Evolutionary conservation across 306 rosid genomes (phyloP).

Genomic region (Sesbania bispinosa): DNA sequence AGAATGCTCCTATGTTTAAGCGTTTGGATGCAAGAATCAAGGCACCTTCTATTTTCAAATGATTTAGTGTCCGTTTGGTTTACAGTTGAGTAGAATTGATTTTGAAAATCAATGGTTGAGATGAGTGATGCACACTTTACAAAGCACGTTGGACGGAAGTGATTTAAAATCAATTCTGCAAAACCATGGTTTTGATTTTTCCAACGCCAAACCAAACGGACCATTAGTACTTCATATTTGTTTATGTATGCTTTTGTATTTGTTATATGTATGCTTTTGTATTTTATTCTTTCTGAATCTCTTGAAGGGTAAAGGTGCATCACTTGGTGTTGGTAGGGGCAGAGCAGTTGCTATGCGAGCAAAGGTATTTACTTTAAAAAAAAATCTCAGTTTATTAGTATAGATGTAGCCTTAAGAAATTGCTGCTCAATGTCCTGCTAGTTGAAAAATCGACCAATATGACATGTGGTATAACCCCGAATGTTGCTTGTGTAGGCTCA

Average conservation of each 20-base stretch:
- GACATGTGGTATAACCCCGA: neutral
- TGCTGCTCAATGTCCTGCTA: neutral
- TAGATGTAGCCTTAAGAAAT: neutral
- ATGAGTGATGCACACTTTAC: too few species aligned
- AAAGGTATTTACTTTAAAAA: slow-evolving; percentile 41
- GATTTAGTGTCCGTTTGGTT: too few species aligned
- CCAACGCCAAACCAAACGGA: too few species aligned
- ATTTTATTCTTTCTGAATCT: slow-evolving; percentile 22
- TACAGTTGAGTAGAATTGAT: too few species aligned
- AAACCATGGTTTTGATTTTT: too few species aligned
- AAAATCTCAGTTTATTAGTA: neutral
- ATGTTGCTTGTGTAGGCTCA: slow-evolving; percentile 56
- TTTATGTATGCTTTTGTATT: neutral
- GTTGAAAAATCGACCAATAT: neutral
- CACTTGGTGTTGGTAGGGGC: slow-evolving; percentile 95
- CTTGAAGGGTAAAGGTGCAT: slow-evolving; percentile 90
- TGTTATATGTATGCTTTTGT: neutral
- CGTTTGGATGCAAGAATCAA: slow-evolving; percentile 90
- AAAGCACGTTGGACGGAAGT: too few species aligned
- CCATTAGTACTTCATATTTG: neutral
- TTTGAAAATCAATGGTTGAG: too few species aligned
- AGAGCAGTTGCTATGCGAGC: slow-evolving; percentile 97
- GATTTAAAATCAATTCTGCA: too few species aligned
- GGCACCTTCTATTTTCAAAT: slow-evolving; percentile 36
- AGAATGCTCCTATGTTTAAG: slow-evolving; percentile 97